Conservation (phyloP, 805 yeast genomes). For the Metschnikowia corniflorae region DNA sequence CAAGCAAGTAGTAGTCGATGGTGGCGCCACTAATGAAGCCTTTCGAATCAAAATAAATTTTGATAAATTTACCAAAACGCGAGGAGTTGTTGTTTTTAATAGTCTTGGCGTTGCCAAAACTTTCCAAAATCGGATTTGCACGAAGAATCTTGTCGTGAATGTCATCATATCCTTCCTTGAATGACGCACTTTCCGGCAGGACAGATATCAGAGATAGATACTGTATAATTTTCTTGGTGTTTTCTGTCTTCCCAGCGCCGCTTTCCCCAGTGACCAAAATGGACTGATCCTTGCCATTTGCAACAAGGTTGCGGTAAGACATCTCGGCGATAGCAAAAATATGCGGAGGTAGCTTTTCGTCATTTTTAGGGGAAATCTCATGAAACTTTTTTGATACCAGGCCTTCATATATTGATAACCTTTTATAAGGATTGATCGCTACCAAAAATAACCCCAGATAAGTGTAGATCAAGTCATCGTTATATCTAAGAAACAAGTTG, state of each 20-base stretch:
- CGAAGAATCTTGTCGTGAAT: constrained; percentile 85
- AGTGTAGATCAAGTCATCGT: constrained; percentile 79
- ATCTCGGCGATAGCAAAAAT: constrained; percentile 87
- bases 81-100: constrained; percentile 92
- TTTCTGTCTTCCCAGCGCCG: constrained; percentile 99
- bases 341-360: constrained; percentile 63
- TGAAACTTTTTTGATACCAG: constrained; percentile 58
- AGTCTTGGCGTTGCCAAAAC: constrained; percentile 97
- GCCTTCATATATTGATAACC: constrained; percentile 65
- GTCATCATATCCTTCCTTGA: constrained; percentile 26
- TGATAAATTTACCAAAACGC: constrained; percentile 93
- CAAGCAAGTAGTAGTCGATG: constrained; percentile 90
- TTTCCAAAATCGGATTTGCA: constrained; percentile 93
- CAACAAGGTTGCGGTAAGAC: constrained; percentile 72
- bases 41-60: constrained; percentile 64
- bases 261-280: constrained; percentile 97
- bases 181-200: constrained; percentile 4
- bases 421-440: constrained; percentile 88
- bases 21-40: constrained; percentile 82
- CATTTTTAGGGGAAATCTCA: constrained; percentile 13
- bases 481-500: constrained; percentile 74
- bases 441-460: constrained; percentile 94
- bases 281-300: constrained; percentile 73
- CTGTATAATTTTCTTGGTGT: constrained; percentile 91
- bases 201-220: constrained; percentile 77